Percentiles rank a stretch among this genome's conserved stretches.
Evolutionary conservation across 352 stramenopile species (phyloP).

Genomic region (Globisporangium middletonii): DNA sequence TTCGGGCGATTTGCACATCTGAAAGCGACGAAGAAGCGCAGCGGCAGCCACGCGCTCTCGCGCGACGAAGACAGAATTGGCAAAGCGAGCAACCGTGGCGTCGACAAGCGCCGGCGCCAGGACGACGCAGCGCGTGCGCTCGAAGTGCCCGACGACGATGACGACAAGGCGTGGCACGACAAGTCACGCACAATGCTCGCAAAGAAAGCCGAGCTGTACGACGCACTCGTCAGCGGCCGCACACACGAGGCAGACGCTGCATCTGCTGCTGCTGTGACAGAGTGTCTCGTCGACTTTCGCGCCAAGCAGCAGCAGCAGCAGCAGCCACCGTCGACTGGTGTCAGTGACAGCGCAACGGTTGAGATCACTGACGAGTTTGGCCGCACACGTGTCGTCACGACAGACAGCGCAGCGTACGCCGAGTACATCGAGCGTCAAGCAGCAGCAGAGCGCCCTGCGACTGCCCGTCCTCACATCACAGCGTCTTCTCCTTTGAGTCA

Average conservation of each 20-base stretch:
- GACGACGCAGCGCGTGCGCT: conserved; percentile 40
- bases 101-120: conserved; percentile 45
- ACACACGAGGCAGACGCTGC: neutral
- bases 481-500: too few relatives aligned
- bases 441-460: neutral
- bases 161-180: conserved; percentile 52
- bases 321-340: neutral
- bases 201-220: conserved; percentile 74
- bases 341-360: conserved; percentile 10
- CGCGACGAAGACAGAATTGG: conserved; percentile 19
- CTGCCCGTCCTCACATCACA: too few relatives aligned
- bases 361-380: conserved; percentile 65
- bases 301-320: conserved; percentile 27
- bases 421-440: conserved; percentile 18
- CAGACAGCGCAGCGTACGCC: conserved; percentile 29
- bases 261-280: conserved; percentile 16
- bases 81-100: conserved; percentile 37
- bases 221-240: conserved; percentile 43
- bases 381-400: conserved; percentile 31
- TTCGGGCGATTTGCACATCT: conserved; percentile 46
- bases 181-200: conserved; percentile 55
- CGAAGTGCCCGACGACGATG: conserved; percentile 39
- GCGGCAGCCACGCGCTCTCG: conserved; percentile 5
- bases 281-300: conserved; percentile 70
- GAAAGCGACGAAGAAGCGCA: conserved; percentile 22